phyloP scores from a whole-genome alignment of 164 flowering plant species.

The Magnolia changhungtana region DNA sequence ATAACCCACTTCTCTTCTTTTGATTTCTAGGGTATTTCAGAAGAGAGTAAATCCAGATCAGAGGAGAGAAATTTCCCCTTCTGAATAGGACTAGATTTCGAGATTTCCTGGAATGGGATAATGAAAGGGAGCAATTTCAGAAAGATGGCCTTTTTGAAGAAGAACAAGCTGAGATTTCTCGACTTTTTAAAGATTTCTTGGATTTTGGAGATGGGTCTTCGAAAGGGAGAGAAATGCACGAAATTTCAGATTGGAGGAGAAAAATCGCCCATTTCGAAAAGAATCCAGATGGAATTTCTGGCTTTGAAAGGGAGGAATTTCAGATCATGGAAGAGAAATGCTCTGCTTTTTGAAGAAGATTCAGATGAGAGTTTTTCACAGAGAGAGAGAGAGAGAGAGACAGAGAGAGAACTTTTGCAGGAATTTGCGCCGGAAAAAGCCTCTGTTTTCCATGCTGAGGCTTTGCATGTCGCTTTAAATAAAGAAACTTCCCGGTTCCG shows the following conservation, averaged over 20 bases:
- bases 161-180: not conserved
- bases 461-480: not conserved
- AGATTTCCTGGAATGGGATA: not conserved
- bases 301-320: not conserved
- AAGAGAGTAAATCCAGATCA: not conserved
- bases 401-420: slow-evolving; percentile 2
- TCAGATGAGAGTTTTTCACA: no score
- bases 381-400: no score
- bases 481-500: no score
- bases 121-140: not conserved
- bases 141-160: no score
- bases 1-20: not conserved
- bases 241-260: not conserved
- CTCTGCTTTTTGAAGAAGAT: not conserved
- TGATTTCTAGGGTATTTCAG: not conserved
- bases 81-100: not conserved
- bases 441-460: not conserved
- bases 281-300: not conserved
- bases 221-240: not conserved
- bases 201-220: not conserved
- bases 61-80: not conserved
- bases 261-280: not conserved
- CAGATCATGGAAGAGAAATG: not conserved
- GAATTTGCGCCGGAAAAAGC: slow-evolving; percentile 19
- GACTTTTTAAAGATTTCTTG: not conserved